Evolutionary conservation across 345 rosid genomes (phyloP).

Genomic region (Citrus sinensis): DVS_A1.0 CM039161.1:1733001-1733500

Average conservation of each 20-base stretch:
- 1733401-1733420: conserved; percentile 62
- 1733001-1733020: conserved; percentile 57
- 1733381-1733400: conserved; percentile 47
- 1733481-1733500: conserved; percentile 67
- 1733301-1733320: conserved; percentile 47
- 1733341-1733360: conserved; percentile 50
- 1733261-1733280: conserved; percentile 34
- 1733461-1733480: conserved; percentile 66
- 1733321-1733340: conserved; percentile 44
- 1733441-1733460: conserved; percentile 74
- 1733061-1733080: conserved; percentile 27
- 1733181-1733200: conserved; percentile 61
- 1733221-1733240: conserved; percentile 51
- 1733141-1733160: conserved; percentile 28
- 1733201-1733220: conserved; percentile 70
- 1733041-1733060: conserved; percentile 55
- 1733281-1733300: conserved; percentile 51
- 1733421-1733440: conserved; percentile 69
- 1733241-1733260: conserved; percentile 60
- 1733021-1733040: conserved; percentile 72
- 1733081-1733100: conserved; percentile 65
- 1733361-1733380: conserved; percentile 61
- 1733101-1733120: conserved; percentile 64
- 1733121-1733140: conserved; percentile 56
- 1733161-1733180: conserved; percentile 38